phyloP scores from a whole-genome alignment of 2,329 filamentous ascomycete genomes.

The Phyllosticta ampelicida region DNA sequence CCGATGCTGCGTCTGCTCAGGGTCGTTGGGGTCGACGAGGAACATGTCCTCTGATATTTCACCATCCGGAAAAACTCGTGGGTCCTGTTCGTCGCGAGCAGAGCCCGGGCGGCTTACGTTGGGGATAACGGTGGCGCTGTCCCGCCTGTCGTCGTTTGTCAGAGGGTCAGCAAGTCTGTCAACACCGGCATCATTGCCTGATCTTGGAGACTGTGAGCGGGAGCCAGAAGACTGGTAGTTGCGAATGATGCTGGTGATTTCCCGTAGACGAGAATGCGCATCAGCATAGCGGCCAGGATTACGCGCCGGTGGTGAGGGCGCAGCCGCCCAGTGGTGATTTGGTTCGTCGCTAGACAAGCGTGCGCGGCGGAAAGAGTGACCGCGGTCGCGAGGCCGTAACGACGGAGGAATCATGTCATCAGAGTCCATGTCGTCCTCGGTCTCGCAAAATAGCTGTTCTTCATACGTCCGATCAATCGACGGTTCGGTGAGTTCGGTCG shows the following conservation, averaged over 20 bases:
- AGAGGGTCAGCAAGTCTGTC: not conserved
- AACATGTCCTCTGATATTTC: not conserved
- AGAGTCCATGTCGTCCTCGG: conserved; percentile 23
- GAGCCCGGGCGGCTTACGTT: not conserved
- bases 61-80: not conserved
- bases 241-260: conserved; percentile 21
- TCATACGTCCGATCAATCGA: conserved; percentile 13
- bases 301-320: conserved; percentile 19
- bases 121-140: not conserved
- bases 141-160: not conserved
- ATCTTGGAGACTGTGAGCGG: not conserved
- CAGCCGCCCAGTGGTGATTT: conserved; percentile 3
- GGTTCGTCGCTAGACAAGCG: conserved; percentile 4
- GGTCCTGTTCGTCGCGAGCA: not conserved
- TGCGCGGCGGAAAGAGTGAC: not conserved
- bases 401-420: not conserved
- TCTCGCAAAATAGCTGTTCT: conserved; percentile 38
- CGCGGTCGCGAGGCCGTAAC: not conserved
- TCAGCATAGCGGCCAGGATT: conserved; percentile 20
- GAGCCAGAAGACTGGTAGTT: conserved; percentile 16
- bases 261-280: conserved; percentile 19
- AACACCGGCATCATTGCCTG: not conserved
- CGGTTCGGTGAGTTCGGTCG: conserved; percentile 28
- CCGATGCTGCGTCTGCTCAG: not conserved
- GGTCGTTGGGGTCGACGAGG: not conserved